phyloP scores from a whole-genome alignment of 768 basidiomycete genomes.

The Hericium rajendrae region DNA sequence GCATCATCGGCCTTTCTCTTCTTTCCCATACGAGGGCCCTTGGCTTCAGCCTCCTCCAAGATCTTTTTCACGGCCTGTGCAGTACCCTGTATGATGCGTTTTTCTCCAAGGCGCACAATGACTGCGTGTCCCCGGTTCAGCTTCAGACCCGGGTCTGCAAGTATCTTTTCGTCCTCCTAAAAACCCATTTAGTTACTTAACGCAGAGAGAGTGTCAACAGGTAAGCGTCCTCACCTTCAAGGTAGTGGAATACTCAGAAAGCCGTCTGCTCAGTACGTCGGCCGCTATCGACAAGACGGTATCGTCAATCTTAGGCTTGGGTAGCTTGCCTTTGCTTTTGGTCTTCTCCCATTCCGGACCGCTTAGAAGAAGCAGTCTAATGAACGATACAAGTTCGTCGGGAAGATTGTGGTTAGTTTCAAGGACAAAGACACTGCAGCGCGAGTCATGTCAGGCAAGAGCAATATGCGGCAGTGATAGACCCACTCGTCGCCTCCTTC shows the following conservation, averaged over 20 bases:
- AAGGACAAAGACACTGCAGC: constrained; percentile 43
- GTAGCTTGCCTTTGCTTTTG: constrained; percentile 55
- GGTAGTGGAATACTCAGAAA: constrained; percentile 46
- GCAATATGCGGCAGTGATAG: not conserved
- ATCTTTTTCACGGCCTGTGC: not conserved
- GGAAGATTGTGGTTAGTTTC: constrained; percentile 45
- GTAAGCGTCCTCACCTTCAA: constrained; percentile 38
- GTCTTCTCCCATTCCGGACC: constrained; percentile 50
- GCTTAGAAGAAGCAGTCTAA: constrained; percentile 50
- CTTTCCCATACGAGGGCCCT: not conserved
- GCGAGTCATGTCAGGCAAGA: not conserved
- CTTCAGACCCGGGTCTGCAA: constrained; percentile 16
- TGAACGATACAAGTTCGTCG: constrained; percentile 50
- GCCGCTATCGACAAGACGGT: constrained; percentile 37
- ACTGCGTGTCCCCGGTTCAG: constrained; percentile 51
- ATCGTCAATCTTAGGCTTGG: constrained; percentile 55
- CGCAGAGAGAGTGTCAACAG: not conserved
- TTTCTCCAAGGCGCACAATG: constrained; percentile 74
- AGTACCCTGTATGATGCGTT: constrained; percentile 42
- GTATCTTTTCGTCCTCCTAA: constrained; percentile 43
- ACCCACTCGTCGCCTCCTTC: constrained; percentile 83
- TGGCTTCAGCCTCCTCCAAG: not conserved
- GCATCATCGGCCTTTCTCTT: not conserved
- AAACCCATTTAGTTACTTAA: not conserved
- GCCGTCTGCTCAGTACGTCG: constrained; percentile 39